Percentiles rank a stretch among this genome's conserved stretches.
Evolutionary conservation across 2,329 filamentous ascomycete genomes (phyloP).

Genomic region (Diaporthe ilicicola): DNA sequence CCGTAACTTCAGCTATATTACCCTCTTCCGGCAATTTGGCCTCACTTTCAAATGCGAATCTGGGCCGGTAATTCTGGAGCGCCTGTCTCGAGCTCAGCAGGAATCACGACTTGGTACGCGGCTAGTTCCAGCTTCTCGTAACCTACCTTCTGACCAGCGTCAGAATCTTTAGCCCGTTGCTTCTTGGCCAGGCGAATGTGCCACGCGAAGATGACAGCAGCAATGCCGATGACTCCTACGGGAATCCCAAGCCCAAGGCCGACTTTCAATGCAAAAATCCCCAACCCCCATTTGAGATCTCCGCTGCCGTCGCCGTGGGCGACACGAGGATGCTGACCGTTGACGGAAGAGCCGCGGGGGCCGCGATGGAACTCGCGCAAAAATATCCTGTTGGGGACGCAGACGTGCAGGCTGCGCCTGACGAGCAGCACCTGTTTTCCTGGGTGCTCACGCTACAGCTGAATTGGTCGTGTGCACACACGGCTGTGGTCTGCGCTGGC

Average conservation of each 20-base stretch:
- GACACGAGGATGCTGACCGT: background rate
- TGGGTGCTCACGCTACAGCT: background rate
- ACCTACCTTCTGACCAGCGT: background rate
- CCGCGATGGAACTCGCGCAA: background rate
- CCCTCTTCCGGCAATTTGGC: slow-evolving; percentile 1
- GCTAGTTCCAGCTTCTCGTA: background rate
- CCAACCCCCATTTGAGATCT: background rate
- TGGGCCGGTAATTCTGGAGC: background rate
- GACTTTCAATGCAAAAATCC: background rate
- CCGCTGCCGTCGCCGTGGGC: background rate
- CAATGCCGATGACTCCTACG: background rate
- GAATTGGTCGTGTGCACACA: background rate
- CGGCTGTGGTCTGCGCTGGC: background rate
- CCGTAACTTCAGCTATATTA: background rate
- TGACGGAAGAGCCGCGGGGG: background rate
- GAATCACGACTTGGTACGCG: background rate
- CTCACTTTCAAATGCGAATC: background rate
- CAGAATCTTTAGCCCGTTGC: background rate
- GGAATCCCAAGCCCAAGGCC: slow-evolving; percentile 10
- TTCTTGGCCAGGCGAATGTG: background rate
- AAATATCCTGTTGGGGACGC: background rate
- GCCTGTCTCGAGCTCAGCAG: background rate
- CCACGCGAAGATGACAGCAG: background rate
- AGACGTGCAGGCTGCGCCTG: background rate
- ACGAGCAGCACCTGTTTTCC: background rate